Percentiles rank a stretch among this genome's conserved stretches.
Evolutionary conservation across 345 rosid species (phyloP).

Genomic region (Eucalyptus sp.): DNA sequence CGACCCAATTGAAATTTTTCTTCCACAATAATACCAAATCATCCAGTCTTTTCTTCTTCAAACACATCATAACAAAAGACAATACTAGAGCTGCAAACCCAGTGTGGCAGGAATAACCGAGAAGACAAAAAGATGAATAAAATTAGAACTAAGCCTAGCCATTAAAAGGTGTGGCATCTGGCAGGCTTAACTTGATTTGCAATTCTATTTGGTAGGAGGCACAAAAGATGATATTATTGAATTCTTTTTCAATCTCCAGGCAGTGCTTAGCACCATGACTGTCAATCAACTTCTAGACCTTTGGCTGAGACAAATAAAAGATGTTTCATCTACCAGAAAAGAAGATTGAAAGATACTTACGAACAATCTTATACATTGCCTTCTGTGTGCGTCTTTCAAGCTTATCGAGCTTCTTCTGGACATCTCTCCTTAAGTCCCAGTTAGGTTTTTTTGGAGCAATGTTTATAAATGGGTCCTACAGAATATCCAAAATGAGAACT

Average conservation of each 20-base stretch:
- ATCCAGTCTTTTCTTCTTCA: background rate
- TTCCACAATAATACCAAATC: background rate
- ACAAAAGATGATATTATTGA: background rate
- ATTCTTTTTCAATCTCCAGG: background rate
- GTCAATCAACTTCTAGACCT: background rate
- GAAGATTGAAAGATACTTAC: slow-evolving; percentile 26
- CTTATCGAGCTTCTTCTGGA: slow-evolving; percentile 92
- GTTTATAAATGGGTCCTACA: slow-evolving; percentile 85
- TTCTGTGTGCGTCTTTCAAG: slow-evolving; percentile 86
- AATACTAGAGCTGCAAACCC: background rate
- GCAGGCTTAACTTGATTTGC: background rate
- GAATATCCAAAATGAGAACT: background rate
- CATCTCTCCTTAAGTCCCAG: slow-evolving; percentile 92
- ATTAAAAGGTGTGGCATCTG: background rate
- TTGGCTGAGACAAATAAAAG: background rate
- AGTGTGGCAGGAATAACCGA: background rate
- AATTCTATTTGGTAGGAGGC: background rate
- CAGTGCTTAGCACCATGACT: background rate
- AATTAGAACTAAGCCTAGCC: background rate
- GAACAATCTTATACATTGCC: slow-evolving; percentile 69
- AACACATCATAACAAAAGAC: background rate
- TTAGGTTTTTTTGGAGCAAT: slow-evolving; percentile 99
- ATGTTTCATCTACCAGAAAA: background rate
- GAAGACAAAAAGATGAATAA: background rate
- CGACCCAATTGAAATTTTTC: background rate